Evolutionary conservation across 2,329 filamentous ascomycete genomes (phyloP), one percentile per base, ranked within the genome.

Genomic region (Aspergillus phoenicis): DNA sequence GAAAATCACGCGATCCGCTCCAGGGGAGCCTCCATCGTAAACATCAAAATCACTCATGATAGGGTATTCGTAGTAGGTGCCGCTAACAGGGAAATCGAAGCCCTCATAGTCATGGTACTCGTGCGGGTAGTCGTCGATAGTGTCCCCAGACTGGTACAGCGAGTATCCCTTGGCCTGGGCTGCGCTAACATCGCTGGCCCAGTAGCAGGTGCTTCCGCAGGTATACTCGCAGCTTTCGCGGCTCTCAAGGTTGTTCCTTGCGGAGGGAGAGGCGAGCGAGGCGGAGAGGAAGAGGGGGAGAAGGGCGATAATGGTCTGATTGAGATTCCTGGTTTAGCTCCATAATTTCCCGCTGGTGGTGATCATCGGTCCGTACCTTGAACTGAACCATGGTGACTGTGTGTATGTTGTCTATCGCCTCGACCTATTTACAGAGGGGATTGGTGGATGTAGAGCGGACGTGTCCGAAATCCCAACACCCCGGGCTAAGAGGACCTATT

Each of bases 1-100:
- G 77, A 91, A 86, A 33, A 89, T 75, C 57, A 90, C 85, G 53
- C 89, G 85, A 71, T 91, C 88, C 17, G 89, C 77, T 39, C 89
- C 88, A 1, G 89, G 89, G 1, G 83, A 84, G 24, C 86, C 85
- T 52, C 87, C 87, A 60, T 71, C 81, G 71, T 87, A 89, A 1
- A 82, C 71, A 1, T 71, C 66, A 20, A 81, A 81, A 28, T 74
- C 78, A 13, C 72, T 75, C 69, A 84, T 64, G 57, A 89, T 80
- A 1, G 87, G 87, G 72, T 88, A 89, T 73, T 89, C 87, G 62
- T 87, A 83, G 71, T 85, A 89, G 0, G 86, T 85, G 0, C 84
- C 85, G 3, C 71, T 64, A 5, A 87, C 82, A 2, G 78, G 65
- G 71, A 89, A 89, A 43, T 78, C 74, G 71, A 89, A 89, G 17